Conservation (phyloP, 169 alveolate genomes). For the Plasmodium yoelii region DNA sequence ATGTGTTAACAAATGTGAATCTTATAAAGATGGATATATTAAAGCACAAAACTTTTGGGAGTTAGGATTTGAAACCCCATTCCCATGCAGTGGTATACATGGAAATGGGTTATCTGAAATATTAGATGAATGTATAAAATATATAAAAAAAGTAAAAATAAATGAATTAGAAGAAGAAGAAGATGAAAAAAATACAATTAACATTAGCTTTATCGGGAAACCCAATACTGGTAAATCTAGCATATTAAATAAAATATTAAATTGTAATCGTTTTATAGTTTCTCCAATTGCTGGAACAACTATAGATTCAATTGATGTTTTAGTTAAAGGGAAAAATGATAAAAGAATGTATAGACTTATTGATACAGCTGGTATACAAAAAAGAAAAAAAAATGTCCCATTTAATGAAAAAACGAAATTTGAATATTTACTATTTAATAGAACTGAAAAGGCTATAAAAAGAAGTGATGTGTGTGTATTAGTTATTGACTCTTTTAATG, state of each 20-base stretch:
- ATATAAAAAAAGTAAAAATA: slow-evolving; percentile 64
- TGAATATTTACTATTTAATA: slow-evolving; percentile 45
- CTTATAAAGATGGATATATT: slow-evolving; percentile 81
- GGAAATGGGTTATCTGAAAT: slow-evolving; percentile 86
- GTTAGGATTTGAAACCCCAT: slow-evolving; percentile 85
- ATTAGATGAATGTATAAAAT: slow-evolving; percentile 75
- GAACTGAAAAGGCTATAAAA: slow-evolving; percentile 79
- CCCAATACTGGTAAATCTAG: slow-evolving; percentile 86
- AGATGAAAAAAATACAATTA: slow-evolving; percentile 46
- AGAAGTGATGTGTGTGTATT: slow-evolving; percentile 84
- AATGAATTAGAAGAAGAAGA: slow-evolving; percentile 63
- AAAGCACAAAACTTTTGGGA: slow-evolving; percentile 86
- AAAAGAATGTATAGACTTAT: slow-evolving; percentile 67
- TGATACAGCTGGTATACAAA: slow-evolving; percentile 76
- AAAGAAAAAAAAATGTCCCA: slow-evolving; percentile 51
- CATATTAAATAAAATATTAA: slow-evolving; percentile 78
- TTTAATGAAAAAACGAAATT: slow-evolving; percentile 65
- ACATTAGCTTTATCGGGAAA: slow-evolving; percentile 64
- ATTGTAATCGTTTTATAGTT: slow-evolving; percentile 82
- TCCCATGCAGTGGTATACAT: slow-evolving; percentile 85
- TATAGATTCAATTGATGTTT: slow-evolving; percentile 82
- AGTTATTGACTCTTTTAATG: slow-evolving; percentile 85
- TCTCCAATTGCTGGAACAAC: slow-evolving; percentile 87
- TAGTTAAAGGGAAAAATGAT: slow-evolving; percentile 71
- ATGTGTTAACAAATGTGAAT: slow-evolving; percentile 86